Base-by-base conservation (phyloP, 495 filamentous ascomycete species). In the Daldinia bambusicola region DNA sequence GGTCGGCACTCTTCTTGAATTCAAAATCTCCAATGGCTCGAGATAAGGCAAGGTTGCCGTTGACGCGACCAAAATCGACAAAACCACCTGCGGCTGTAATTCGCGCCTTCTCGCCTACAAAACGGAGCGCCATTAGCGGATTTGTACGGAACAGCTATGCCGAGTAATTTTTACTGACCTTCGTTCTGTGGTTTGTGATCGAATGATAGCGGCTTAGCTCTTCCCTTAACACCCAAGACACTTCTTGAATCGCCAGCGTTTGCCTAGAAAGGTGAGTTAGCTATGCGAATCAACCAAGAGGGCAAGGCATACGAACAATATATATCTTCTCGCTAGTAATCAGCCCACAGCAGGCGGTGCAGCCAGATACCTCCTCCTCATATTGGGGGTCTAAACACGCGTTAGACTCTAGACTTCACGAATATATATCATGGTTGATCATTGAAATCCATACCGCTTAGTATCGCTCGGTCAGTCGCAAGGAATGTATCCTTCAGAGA, bases 121-220 rank as follows among this genome's bases (percentile, higher is more conserved):
- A 68, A 26, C 69, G 48, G n/a, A 62, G 26, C 55, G 50, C 36
- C 36, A 51, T 63, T 51, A 73, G 60, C 61, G 53, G 55, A 63
- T 38, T 1, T 43, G 32, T 30, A 63, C 34, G 31, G 48, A 26
- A 13, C 12, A 16, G 48, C 62, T 22, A 30, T 20, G 22, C 16
- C 12, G n/a, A 34, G 41, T 26, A 30, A 43, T 18, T 52, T 53
- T 53, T 59, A 67, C 78, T 52, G 69, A 97, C 95, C 93, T 87
- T 98, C 95, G 70, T 98, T 98, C 79, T 97, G 94, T 13, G 95
- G 95, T 82, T 99, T 99, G 84, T 99, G 95, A 77, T 99, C 95
- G 79, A 94, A 96, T 6, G 95, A 99, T 57, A 99, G 85, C 13
- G 96, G 95, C 80, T 98, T 98, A 63, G 95, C 95, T 73, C 95